Percentiles rank a stretch among this genome's conserved stretches.
phyloP scores from a whole-genome alignment of 2,329 filamentous ascomycete genomes.

The Epichloe amarillans region DNA sequence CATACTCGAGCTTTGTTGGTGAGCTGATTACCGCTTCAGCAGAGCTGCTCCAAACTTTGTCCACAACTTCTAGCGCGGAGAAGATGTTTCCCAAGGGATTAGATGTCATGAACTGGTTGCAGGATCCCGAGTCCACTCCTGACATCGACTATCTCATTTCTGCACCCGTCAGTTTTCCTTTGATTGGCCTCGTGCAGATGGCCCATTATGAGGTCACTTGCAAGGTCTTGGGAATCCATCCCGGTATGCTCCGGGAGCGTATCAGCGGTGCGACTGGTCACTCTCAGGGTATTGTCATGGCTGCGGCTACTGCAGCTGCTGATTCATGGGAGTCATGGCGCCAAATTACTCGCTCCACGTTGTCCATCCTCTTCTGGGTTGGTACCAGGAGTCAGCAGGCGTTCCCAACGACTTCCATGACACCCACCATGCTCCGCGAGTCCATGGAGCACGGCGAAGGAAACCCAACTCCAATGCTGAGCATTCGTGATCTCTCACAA shows the following conservation, averaged over 20 bases:
- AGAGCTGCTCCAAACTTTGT: constrained; percentile 73
- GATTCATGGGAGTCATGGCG: constrained; percentile 89
- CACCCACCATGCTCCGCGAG: constrained; percentile 81
- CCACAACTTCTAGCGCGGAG: constrained; percentile 71
- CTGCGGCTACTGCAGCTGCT: constrained; percentile 79
- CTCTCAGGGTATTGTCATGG: constrained; percentile 91
- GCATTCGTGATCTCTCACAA: constrained; percentile 82
- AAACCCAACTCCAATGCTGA: constrained; percentile 92
- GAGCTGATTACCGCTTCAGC: constrained; percentile 73
- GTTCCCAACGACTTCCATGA: constrained; percentile 87
- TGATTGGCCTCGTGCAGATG: constrained; percentile 92
- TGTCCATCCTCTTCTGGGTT: constrained; percentile 97
- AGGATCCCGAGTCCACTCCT: constrained; percentile 76
- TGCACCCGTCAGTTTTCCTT: constrained; percentile 84
- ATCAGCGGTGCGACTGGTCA: constrained; percentile 87
- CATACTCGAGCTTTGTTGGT: constrained; percentile 81
- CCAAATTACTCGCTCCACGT: constrained; percentile 61
- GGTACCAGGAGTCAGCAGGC: constrained; percentile 93
- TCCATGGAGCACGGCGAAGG: constrained; percentile 91
- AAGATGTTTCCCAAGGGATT: constrained; percentile 97
- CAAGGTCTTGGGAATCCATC: constrained; percentile 78
- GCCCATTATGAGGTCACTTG: constrained; percentile 93
- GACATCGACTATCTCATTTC: constrained; percentile 91
- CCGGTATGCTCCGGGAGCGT: constrained; percentile 73
- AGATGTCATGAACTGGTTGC: constrained; percentile 87